A percentile compares a stretch with the other conserved stretches of the same genome.
Evolutionary conservation across 2,329 filamentous ascomycete genomes (phyloP).

Genomic region (Diaporthe sp.): DNA sequence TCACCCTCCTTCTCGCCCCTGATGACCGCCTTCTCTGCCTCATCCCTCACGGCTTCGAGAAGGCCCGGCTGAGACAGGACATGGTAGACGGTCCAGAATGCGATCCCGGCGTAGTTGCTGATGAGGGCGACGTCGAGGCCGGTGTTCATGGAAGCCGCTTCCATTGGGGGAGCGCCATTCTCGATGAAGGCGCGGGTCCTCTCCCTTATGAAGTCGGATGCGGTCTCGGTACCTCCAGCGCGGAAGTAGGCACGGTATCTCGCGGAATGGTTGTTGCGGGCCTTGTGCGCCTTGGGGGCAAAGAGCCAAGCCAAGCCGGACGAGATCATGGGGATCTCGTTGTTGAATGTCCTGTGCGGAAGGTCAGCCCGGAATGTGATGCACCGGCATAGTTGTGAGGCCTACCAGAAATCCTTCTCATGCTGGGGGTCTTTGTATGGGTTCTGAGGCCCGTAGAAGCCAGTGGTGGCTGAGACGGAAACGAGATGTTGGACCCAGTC

Average conservation of each 20-base stretch:
- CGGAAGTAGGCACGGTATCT: conserved; percentile 27
- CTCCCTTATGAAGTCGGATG: conserved; percentile 31
- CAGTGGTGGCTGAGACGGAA: conserved; percentile 8
- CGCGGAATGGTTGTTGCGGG: not conserved
- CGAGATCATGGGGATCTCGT: not conserved
- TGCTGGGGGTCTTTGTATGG: conserved; percentile 29
- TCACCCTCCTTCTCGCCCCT: not conserved
- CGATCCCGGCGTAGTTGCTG: conserved; percentile 57
- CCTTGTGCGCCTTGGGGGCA: conserved; percentile 26
- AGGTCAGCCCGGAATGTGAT: not conserved
- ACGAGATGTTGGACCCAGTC: conserved; percentile 20
- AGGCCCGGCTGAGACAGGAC: conserved; percentile 56
- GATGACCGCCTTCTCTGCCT: conserved; percentile 51
- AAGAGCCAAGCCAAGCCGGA: conserved; percentile 24
- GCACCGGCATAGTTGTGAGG: no score
- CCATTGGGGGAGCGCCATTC: not conserved
- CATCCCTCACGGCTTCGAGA: conserved; percentile 54
- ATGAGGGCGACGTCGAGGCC: conserved; percentile 50
- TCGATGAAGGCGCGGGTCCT: not conserved
- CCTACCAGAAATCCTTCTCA: conserved; percentile 35
- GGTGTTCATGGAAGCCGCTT: conserved; percentile 27
- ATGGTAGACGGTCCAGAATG: conserved; percentile 61
- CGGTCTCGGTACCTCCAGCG: conserved; percentile 21
- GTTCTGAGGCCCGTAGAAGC: conserved; percentile 28
- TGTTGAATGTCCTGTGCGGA: not conserved